These are phyloP conservation scores for Lichenothelia convexa DNA, from an alignment of 495 filamentous ascomycete species.

Conservation along the genomic window DNA sequence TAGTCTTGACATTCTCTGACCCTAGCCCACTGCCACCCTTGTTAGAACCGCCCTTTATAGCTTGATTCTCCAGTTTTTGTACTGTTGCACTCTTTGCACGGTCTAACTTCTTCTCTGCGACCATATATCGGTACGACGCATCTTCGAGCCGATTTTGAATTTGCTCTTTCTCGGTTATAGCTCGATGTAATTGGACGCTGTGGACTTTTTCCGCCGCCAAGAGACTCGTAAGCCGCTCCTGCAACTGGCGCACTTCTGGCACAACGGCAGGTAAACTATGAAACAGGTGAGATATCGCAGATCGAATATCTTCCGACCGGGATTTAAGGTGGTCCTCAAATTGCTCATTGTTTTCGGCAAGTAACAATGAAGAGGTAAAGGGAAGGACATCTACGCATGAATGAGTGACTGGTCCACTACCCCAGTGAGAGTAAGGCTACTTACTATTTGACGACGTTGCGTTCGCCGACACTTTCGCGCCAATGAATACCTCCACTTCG, in stretches of 20 bases:
- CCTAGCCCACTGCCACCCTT: constrained; percentile 34
- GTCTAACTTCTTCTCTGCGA: constrained; percentile 85
- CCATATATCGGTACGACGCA: constrained; percentile 78
- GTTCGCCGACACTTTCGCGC: no score
- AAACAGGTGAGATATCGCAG: constrained; percentile 38
- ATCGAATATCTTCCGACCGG: constrained; percentile 41
- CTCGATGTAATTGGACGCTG: constrained; percentile 53
- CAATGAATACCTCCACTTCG: constrained; percentile 56
- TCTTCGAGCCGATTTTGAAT: constrained; percentile 66
- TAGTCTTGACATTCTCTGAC: constrained; percentile 22
- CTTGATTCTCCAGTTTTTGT: constrained; percentile 83
- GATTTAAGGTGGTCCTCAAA: constrained; percentile 61
- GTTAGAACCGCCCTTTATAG: constrained; percentile 42
- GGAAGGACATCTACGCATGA: constrained; percentile 8
- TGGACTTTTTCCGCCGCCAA: constrained; percentile 68
- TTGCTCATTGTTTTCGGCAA: constrained; percentile 45
- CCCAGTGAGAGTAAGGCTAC: no score
- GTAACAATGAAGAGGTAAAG: constrained; percentile 38
- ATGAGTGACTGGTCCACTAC: no score
- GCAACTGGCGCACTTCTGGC: constrained; percentile 51
- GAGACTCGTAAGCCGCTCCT: constrained; percentile 51
- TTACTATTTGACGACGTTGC: constrained; percentile 23
- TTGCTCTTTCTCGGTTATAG: constrained; percentile 62
- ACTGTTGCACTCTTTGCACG: constrained; percentile 70
- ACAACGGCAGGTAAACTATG: constrained; percentile 24